phyloP scores from a whole-genome alignment of 73 alveolate genomes.

The Blepharisma stoltei region DNA sequence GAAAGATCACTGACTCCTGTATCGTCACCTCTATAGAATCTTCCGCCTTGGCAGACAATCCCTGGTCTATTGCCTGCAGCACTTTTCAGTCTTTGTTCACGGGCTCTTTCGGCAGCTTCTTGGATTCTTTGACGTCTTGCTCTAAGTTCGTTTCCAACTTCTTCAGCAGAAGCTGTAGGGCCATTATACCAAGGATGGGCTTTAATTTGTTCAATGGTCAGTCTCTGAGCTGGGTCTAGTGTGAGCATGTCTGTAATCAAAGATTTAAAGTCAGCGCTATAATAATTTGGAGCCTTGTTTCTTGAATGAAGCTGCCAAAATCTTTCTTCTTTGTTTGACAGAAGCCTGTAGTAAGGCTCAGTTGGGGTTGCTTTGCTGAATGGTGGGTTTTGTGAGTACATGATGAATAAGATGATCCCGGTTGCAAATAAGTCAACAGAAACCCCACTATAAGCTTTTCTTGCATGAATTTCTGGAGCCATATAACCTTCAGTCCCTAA shows the following conservation, averaged over 20 bases:
- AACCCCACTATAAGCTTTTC: conserved; percentile 41
- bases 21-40: conserved; percentile 27
- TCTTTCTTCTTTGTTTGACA: conserved; percentile 47
- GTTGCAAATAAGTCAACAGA: conserved; percentile 57
- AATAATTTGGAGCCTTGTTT: conserved; percentile 48
- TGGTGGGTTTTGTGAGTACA: conserved; percentile 73
- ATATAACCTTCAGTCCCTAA: conserved; percentile 65
- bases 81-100: conserved; percentile 30
- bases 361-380: conserved; percentile 48
- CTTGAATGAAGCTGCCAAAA: conserved; percentile 62
- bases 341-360: conserved; percentile 45
- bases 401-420: conserved; percentile 53
- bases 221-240: neutral
- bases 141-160: conserved; percentile 38
- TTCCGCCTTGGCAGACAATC: conserved; percentile 17
- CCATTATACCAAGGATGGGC: conserved; percentile 34
- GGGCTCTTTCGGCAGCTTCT: conserved; percentile 39
- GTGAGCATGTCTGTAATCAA: neutral
- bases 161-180: conserved; percentile 39
- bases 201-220: neutral
- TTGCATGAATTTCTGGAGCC: conserved; percentile 63
- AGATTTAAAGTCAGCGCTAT: conserved; percentile 23
- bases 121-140: conserved; percentile 36
- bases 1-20: conserved; percentile 27
- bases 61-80: conserved; percentile 30